phyloP scores from a whole-genome alignment of 305 asterid species.

The Fraxinus latifolia region DNA sequence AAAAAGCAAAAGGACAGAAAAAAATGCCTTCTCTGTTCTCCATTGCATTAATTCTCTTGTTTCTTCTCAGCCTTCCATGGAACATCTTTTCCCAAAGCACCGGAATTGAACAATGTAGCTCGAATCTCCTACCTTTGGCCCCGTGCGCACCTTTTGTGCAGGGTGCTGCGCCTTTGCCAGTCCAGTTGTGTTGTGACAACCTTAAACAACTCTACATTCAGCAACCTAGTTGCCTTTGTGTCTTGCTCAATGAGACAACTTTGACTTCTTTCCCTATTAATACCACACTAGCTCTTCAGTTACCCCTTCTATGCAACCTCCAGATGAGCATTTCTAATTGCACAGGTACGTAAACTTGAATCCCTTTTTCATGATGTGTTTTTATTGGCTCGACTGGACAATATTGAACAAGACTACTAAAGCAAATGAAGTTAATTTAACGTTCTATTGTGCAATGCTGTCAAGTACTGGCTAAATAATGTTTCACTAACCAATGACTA shows the following conservation, averaged over 20 bases:
- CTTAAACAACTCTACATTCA: constrained; percentile 39
- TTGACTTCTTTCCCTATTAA: constrained; percentile 50
- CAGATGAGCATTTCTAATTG: constrained; percentile 40
- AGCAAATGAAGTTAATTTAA: background rate
- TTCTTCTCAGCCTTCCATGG: constrained; percentile 4
- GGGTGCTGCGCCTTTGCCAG: constrained; percentile 47
- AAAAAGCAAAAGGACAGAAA: background rate
- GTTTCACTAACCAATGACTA: background rate
- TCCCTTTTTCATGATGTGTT: background rate
- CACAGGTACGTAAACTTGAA: constrained; percentile 35
- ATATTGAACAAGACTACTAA: background rate
- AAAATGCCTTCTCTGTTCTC: constrained; percentile 18
- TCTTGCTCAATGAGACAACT: constrained; percentile 46
- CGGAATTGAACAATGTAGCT: constrained; percentile 35
- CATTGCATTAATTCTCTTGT: background rate
- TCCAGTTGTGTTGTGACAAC: constrained; percentile 48
- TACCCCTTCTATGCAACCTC: constrained; percentile 56
- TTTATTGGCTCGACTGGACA: background rate
- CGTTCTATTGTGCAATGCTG: background rate
- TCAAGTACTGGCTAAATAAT: background rate
- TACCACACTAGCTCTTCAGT: constrained; percentile 55
- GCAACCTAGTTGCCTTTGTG: constrained; percentile 51
- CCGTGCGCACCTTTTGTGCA: constrained; percentile 66
- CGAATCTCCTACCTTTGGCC: constrained; percentile 45
- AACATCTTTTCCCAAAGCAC: constrained; percentile 30